Percentiles rank a stretch among this genome's conserved stretches.
Conservation (phyloP, 2,329 filamentous ascomycete species). For the Trichoderma cornu-damae region DNA sequence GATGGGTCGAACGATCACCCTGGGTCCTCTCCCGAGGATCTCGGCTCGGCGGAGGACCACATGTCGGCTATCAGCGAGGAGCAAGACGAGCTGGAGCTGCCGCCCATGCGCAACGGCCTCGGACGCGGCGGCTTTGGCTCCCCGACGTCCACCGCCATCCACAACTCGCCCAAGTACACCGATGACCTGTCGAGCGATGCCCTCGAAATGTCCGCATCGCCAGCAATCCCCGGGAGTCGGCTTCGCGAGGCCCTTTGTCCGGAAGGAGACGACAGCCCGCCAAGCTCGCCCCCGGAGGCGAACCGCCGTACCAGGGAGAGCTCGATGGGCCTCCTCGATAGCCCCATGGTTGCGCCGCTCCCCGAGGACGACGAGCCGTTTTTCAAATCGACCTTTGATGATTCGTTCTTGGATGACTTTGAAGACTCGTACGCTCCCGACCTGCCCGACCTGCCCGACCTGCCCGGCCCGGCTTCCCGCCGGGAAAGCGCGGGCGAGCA, state of each 20-base stretch:
- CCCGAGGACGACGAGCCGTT: slow-evolving; percentile 38
- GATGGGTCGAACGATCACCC: background rate
- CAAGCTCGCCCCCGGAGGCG: slow-evolving; percentile 44
- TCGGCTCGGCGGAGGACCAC: slow-evolving; percentile 18
- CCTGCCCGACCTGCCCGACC: slow-evolving; percentile 26
- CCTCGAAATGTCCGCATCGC: slow-evolving; percentile 43
- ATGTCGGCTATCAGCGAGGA: slow-evolving; percentile 24
- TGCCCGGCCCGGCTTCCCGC: slow-evolving; percentile 24
- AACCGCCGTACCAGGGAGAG: background rate
- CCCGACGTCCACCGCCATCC: slow-evolving; percentile 37
- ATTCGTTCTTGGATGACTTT: slow-evolving; percentile 44
- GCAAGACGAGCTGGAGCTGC: slow-evolving; percentile 29
- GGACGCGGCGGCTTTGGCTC: slow-evolving; percentile 33
- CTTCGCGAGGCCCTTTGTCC: slow-evolving; percentile 33
- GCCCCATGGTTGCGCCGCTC: slow-evolving; percentile 41
- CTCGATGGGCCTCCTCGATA: slow-evolving; percentile 42
- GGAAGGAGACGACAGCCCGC: slow-evolving; percentile 41
- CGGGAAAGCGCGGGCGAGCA: slow-evolving; percentile 50
- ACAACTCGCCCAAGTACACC: slow-evolving; percentile 36
- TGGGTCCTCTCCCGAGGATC: slow-evolving; percentile 15
- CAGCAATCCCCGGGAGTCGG: slow-evolving; percentile 29
- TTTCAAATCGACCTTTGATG: slow-evolving; percentile 40
- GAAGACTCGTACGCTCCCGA: slow-evolving; percentile 39
- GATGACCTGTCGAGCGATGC: slow-evolving; percentile 39
- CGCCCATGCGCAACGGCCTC: slow-evolving; percentile 31